Conservation (phyloP, 768 basidiomycete species). For the Suillus discolor region DNA sequence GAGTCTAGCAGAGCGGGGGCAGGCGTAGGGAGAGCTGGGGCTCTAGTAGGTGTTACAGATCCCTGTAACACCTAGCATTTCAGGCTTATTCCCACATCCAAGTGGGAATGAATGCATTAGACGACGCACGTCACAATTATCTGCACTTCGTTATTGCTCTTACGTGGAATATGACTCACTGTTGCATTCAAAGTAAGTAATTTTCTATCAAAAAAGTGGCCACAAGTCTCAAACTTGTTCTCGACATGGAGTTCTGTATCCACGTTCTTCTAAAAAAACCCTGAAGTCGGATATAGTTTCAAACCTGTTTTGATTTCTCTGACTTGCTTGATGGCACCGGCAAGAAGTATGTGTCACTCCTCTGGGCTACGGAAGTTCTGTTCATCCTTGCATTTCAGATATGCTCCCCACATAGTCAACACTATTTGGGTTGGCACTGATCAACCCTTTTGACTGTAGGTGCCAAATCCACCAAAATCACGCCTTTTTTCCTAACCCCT, state of each 20-base stretch:
- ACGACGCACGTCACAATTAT: too few relatives aligned
- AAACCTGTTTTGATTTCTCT: conserved; percentile 84
- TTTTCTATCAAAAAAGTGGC: not conserved
- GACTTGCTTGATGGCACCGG: conserved; percentile 77
- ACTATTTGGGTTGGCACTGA: conserved; percentile 76
- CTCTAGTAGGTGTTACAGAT: too few relatives aligned
- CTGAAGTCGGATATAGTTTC: conserved; percentile 84
- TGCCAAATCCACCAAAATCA: conserved; percentile 80
- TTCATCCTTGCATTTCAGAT: conserved; percentile 47
- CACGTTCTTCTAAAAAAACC: conserved; percentile 80
- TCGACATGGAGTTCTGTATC: conserved; percentile 95
- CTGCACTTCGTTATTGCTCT: too few relatives aligned
- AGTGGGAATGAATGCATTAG: too few relatives aligned
- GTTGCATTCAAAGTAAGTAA: conserved; percentile 80
- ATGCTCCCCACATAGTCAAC: conserved; percentile 86
- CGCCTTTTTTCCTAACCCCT: conserved; percentile 76
- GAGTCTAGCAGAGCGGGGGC: too few relatives aligned
- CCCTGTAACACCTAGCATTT: too few relatives aligned
- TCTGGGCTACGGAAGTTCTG: not conserved
- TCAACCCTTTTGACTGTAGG: conserved; percentile 81
- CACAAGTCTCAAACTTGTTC: conserved; percentile 9
- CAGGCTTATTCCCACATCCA: too few relatives aligned
- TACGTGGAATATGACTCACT: too few relatives aligned
- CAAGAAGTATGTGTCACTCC: conserved; percentile 59
- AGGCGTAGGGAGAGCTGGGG: too few relatives aligned